A percentile compares a stretch with the other conserved stretches of the same genome.
Conservation (phyloP, 495 filamentous ascomycete genomes). For the Delitschia confertaspora region DNA sequence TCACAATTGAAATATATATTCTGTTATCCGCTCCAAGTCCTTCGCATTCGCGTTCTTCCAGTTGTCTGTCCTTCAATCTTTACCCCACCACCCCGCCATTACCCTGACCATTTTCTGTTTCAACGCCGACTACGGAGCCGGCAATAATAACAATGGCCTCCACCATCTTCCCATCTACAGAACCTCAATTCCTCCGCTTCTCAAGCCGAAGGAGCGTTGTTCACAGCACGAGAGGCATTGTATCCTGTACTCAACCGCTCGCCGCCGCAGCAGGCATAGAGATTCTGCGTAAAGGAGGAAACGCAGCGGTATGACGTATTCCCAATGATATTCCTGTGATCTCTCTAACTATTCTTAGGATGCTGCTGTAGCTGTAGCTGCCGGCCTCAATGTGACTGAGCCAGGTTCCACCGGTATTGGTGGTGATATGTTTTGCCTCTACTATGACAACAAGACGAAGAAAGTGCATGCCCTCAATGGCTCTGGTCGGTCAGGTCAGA, state of each 20-base stretch:
- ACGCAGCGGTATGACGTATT: conserved; percentile 56
- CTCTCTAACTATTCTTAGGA: conserved; percentile 48
- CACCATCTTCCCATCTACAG: conserved; percentile 54
- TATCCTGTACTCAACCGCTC: conserved; percentile 84
- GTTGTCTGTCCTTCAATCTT: too few species aligned
- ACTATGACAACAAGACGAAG: conserved; percentile 73
- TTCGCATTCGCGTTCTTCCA: too few species aligned
- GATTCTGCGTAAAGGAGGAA: conserved; percentile 77
- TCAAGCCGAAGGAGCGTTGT: conserved; percentile 83
- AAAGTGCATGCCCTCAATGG: conserved; percentile 83
- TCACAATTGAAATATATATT: too few species aligned
- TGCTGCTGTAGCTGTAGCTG: conserved; percentile 86
- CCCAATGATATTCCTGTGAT: neutral
- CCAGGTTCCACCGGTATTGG: conserved; percentile 93
- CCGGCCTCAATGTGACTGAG: conserved; percentile 87
- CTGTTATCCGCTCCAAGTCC: too few species aligned
- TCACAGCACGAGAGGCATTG: conserved; percentile 87
- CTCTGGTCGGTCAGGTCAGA: conserved; percentile 70
- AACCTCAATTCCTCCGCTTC: conserved; percentile 58
- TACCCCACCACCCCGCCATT: too few species aligned
- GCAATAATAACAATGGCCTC: conserved; percentile 29
- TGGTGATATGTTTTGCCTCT: conserved; percentile 96
- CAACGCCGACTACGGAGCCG: too few species aligned
- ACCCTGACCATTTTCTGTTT: too few species aligned
- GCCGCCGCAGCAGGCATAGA: conserved; percentile 81